A percentile compares a stretch with the other conserved stretches of the same genome.
Evolutionary conservation across 106 monocot species (phyloP).

Genomic region (Platanthera guangdongensis): DNA sequence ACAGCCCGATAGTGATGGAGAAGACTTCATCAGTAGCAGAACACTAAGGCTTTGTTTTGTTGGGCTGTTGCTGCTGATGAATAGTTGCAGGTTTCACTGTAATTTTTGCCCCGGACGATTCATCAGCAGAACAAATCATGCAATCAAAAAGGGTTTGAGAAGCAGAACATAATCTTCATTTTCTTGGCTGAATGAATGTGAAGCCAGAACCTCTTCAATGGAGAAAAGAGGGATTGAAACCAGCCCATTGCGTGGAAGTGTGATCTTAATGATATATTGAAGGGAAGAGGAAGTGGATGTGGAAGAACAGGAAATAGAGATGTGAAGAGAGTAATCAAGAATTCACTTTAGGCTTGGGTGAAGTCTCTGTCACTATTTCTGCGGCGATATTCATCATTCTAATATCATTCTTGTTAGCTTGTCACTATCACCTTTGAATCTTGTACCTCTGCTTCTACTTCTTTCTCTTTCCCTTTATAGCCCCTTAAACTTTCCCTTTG

Average conservation of each 20-base stretch:
- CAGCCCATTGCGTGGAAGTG: slow-evolving; percentile 29
- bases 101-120: neutral
- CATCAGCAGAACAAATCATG: neutral
- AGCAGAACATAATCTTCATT: slow-evolving; percentile 14
- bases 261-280: neutral
- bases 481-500: too few relatives aligned
- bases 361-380: slow-evolving; percentile 18
- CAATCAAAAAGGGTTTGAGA: neutral
- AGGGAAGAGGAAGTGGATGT: neutral
- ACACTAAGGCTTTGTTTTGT: neutral
- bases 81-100: too few relatives aligned
- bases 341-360: slow-evolving; percentile 12
- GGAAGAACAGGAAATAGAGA: neutral
- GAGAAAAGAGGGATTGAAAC: slow-evolving; percentile 51
- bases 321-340: neutral
- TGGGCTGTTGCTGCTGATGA: too few relatives aligned
- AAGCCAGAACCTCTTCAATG: slow-evolving; percentile 56
- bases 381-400: too few relatives aligned
- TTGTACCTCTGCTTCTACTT: too few relatives aligned
- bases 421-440: too few relatives aligned
- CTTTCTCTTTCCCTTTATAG: too few relatives aligned
- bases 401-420: too few relatives aligned
- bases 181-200: slow-evolving; percentile 24
- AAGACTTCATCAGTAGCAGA: neutral
- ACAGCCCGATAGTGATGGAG: neutral